These are phyloP conservation scores for Exophiala oligosperma DNA, from an alignment of 2,329 filamentous ascomycete genomes.

Conservation along the genomic window DNA sequence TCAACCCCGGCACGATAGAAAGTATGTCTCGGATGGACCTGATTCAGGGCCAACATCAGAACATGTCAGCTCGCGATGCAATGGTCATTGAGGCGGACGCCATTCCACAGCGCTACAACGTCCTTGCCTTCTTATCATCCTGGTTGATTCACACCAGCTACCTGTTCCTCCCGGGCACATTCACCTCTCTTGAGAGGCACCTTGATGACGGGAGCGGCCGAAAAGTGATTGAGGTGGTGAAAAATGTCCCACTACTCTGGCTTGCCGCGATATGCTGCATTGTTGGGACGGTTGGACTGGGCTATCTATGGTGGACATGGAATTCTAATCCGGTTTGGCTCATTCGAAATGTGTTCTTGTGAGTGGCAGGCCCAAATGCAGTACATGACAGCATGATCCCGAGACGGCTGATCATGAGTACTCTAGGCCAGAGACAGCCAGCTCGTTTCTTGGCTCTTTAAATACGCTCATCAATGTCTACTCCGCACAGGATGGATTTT, in stretches of 20 bases:
- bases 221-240: slow-evolving; percentile 31
- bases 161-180: slow-evolving; percentile 52
- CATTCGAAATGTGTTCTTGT: slow-evolving; percentile 48
- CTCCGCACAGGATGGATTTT: slow-evolving; percentile 47
- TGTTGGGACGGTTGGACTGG: slow-evolving; percentile 40
- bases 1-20: neutral
- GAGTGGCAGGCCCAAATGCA: slow-evolving; percentile 8
- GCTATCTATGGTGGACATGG: slow-evolving; percentile 44
- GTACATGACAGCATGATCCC: neutral
- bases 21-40: neutral
- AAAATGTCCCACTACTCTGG: slow-evolving; percentile 43
- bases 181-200: slow-evolving; percentile 42
- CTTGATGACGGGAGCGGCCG: slow-evolving; percentile 28
- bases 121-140: slow-evolving; percentile 43
- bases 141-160: slow-evolving; percentile 55
- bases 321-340: slow-evolving; percentile 54
- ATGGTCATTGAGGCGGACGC: slow-evolving; percentile 2
- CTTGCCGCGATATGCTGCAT: slow-evolving; percentile 45
- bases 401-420: neutral
- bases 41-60: neutral
- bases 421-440: slow-evolving; percentile 39
- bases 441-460: slow-evolving; percentile 50
- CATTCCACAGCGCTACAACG: slow-evolving; percentile 34
- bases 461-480: slow-evolving; percentile 52
- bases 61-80: neutral